Evolutionary conservation across 495 filamentous ascomycete genomes (phyloP), one percentile per base, ranked within the genome.

Genomic region (Extremus antarcticus): DNA sequence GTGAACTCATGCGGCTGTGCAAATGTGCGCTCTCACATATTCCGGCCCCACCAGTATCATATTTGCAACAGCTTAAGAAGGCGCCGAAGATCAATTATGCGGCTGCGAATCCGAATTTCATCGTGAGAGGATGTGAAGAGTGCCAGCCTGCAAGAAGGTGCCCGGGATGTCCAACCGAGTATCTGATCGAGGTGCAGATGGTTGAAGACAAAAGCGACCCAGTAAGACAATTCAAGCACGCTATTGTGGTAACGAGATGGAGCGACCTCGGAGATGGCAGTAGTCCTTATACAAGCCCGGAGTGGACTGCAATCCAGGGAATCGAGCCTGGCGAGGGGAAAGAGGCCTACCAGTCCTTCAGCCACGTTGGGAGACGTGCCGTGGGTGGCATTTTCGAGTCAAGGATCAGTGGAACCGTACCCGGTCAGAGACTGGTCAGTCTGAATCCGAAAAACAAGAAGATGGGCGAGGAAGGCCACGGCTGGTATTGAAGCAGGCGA

Each of bases 1-100:
- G 79, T 51, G 74, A 76, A 40, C 68, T 83, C 9, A 79, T 80
- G 75, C 63, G 70, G 25, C 55, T 74, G 39, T 78, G 76, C 58
- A 81, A 81, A 64, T 83, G 79, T 63, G 76, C 78, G 1, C 65
- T 81, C n/a, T 61, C 60, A 11, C 79, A 81, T 56, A 74, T 83
- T 24, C 78, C 77, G 23, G 53, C 56, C 1, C 67, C 71, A 35
- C 68, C 73, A n/a, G 56, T 63, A n/a, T 47, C n/a, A 17, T 58
- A 60, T 29, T 7, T 47, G 17, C 35, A 51, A n/a, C 61, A 61
- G 49, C 32, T 64, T 15, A 60, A 61, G 38, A 49, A 17, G 70
- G 67, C 25, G 60, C 59, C 48, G 69, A 66, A 50, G 61, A 68
- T 24, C 65, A 68, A 20, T 22, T 61, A 43, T 63, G 70, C 57